Percentiles rank a stretch among this genome's conserved stretches.
Conservation (phyloP, 345 rosid genomes). For the Erysimum cheiranthoides region DNA sequence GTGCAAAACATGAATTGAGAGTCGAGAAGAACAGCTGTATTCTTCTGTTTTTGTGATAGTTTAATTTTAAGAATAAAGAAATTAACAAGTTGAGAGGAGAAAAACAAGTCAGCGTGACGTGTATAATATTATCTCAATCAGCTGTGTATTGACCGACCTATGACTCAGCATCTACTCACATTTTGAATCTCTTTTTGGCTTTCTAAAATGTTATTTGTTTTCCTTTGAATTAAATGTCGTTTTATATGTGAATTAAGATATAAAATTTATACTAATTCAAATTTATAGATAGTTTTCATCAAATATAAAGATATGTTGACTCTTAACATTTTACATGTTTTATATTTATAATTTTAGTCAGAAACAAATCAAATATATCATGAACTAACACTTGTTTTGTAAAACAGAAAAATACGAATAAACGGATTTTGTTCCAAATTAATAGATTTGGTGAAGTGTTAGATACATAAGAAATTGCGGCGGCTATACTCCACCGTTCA, state of each 20-base stretch:
- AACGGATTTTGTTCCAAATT: not conserved
- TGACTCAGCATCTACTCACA: slow-evolving; percentile 72
- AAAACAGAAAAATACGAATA: not conserved
- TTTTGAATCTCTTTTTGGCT: not conserved
- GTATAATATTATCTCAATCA: slow-evolving; percentile 44
- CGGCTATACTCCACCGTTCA: slow-evolving; percentile 23
- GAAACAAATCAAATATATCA: not conserved
- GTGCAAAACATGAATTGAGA: slow-evolving; percentile 24
- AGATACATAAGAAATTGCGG: slow-evolving; percentile 18
- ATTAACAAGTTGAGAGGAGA: slow-evolving; percentile 33
- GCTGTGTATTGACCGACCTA: slow-evolving; percentile 29
- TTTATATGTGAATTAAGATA: not conserved
- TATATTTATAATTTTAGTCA: not conserved
- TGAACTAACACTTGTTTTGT: not conserved
- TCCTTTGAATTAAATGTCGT: not conserved
- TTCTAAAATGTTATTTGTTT: not conserved
- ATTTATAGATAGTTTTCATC: not conserved
- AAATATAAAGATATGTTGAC: not conserved
- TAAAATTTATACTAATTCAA: not conserved
- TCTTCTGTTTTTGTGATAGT: slow-evolving; percentile 24
- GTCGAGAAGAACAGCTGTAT: slow-evolving; percentile 39
- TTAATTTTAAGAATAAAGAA: not conserved
- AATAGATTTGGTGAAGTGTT: slow-evolving; percentile 19
- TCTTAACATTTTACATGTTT: not conserved
- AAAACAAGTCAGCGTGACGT: slow-evolving; percentile 67